Evolutionary conservation across 176 grass and related monocot species (phyloP).

Genomic region (Puccinellia tenuiflora): DNA sequence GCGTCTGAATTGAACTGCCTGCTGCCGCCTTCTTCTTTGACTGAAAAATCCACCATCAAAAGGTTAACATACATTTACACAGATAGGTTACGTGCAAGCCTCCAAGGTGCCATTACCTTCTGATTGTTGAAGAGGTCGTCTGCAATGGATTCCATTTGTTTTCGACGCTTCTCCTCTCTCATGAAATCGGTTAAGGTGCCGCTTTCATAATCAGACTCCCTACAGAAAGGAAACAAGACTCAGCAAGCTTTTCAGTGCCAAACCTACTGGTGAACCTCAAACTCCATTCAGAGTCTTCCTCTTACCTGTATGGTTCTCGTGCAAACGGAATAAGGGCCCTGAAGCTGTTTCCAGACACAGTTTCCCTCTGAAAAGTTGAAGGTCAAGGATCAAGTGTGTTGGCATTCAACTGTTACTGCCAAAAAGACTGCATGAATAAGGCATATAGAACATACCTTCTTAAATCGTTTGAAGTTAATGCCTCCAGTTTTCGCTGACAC

Average conservation of each 20-base stretch:
- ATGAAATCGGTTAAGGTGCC: slow-evolving; percentile 46
- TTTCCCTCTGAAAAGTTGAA: slow-evolving; percentile 55
- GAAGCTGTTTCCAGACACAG: slow-evolving; percentile 86
- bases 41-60: slow-evolving; percentile 41
- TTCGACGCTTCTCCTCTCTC: slow-evolving; percentile 71
- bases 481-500: slow-evolving; percentile 31
- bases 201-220: slow-evolving; percentile 53
- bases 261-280: not conserved
- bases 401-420: slow-evolving; percentile 9
- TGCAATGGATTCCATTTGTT: slow-evolving; percentile 80
- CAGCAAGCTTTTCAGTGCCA: not conserved
- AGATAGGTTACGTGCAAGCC: not conserved
- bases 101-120: slow-evolving; percentile 39
- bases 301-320: slow-evolving; percentile 73
- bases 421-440: not conserved
- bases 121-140: slow-evolving; percentile 87
- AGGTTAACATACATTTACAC: not conserved
- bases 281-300: not conserved
- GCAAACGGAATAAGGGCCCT: slow-evolving; percentile 75
- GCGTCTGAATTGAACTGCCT: slow-evolving; percentile 64
- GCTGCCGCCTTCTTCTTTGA: slow-evolving; percentile 59
- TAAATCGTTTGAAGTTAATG: slow-evolving; percentile 88
- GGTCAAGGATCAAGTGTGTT: not conserved
- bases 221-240: slow-evolving; percentile 25
- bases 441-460: slow-evolving; percentile 51